Base-by-base conservation (phyloP, 306 rosid species). In the Gynostemma pentaphyllum region DNA sequence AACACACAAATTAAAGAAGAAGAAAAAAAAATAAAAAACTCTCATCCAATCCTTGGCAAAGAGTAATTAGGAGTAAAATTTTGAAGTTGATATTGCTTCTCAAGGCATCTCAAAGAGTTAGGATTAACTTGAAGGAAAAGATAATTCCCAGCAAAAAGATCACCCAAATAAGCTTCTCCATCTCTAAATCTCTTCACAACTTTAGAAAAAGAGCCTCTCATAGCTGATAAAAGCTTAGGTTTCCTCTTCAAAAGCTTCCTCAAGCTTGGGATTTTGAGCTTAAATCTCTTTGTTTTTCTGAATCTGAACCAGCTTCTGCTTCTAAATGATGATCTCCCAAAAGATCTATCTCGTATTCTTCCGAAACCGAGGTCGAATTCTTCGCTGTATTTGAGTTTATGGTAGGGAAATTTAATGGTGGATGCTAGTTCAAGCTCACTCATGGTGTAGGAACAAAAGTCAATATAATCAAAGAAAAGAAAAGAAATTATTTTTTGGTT, bases 121-220 rank as follows among this genome's bases (percentile, higher is more conserved):
- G 71, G 71, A 67, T 39, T 67, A 1, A 67, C 41, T 7, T 67
- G 71, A 23, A 67, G 12, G 14, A 67, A 67, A 49, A 67, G 18
- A 5, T 67, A 67, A 42, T 67, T 67, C 24, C 71, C 71, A 5
- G 71, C 71, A 10, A 67, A 67, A 21, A 67, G 71, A 23, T 67
- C 71, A 2, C 71, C 71, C 26, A 67, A 52, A 40, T 67, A 34
- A 45, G 50, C 59, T 26, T 67, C 62, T 2, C 71, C 71, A 18
- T 67, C 71, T 30, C 19, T 67, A 11, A 67, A 67, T 27, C 71
- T 52, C 50, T 67, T 39, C 51, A 67, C 0, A 1, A 67, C 50
- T 39, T 39, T 67, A 14, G 71, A 9, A 19, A 50, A 36, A 1
- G 63, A 67, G 8, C 28, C 50, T 40, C 51, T 52, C 36, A 67